phyloP scores from a whole-genome alignment of 371 early-diverging fungal species.

The Saksenaea oblongispora region DNA sequence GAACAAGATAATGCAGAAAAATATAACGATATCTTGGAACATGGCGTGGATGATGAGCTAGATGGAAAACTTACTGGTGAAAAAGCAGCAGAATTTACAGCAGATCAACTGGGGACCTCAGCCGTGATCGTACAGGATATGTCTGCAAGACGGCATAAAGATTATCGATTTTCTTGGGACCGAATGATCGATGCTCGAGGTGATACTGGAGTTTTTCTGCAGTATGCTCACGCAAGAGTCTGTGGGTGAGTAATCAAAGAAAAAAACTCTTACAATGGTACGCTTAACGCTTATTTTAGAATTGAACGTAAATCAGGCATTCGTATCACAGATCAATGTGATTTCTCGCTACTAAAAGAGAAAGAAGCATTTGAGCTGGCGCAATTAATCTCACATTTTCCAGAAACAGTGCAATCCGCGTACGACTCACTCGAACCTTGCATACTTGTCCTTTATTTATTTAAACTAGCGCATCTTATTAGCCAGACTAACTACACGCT shows the following conservation, averaged over 20 bases:
- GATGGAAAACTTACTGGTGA: conserved; percentile 14
- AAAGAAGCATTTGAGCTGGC: conserved; percentile 71
- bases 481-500: conserved; percentile 73
- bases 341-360: conserved; percentile 63
- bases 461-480: conserved; percentile 80
- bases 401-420: conserved; percentile 69
- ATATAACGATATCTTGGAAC: conserved; percentile 60
- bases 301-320: conserved; percentile 39
- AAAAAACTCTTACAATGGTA: neutral
- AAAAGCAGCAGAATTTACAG: conserved; percentile 57
- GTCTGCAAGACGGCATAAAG: conserved; percentile 88
- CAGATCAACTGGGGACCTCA: conserved; percentile 77
- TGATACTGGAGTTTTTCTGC: conserved; percentile 97
- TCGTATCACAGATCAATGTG: conserved; percentile 21
- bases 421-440: conserved; percentile 81
- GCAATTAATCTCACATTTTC: conserved; percentile 81
- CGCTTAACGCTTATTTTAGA: conserved; percentile 3
- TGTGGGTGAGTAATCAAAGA: conserved; percentile 55
- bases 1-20: conserved; percentile 65
- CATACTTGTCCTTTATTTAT: conserved; percentile 86
- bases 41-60: conserved; percentile 1
- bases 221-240: conserved; percentile 93
- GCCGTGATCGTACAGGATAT: conserved; percentile 96
- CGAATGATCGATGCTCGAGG: conserved; percentile 94
- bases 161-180: conserved; percentile 94